Conservation (phyloP, 257 asterid genomes). For the Penstemon eatonii region DNA sequence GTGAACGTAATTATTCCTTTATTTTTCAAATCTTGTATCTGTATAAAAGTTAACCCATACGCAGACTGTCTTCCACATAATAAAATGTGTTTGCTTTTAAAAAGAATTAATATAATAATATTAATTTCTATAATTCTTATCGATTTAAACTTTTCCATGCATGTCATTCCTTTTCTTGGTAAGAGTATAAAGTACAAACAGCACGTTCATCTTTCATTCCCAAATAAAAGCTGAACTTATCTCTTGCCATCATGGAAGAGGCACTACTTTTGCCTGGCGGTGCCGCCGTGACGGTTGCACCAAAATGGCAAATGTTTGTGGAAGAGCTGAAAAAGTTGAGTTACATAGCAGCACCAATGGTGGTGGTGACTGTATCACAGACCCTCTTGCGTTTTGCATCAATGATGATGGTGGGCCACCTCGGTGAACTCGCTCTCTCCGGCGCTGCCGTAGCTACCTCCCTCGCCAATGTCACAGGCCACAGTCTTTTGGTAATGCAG, state of each 20-base stretch:
- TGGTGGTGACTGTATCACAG: constrained; percentile 36
- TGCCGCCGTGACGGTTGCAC: constrained; percentile 1
- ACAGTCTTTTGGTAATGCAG: constrained; percentile 30
- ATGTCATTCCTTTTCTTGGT: no score
- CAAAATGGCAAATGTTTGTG: constrained; percentile 19
- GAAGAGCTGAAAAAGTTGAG: constrained; percentile 35
- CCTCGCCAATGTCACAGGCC: constrained; percentile 40
- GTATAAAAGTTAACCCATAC: no score
- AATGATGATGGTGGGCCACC: constrained; percentile 44
- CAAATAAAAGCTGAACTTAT: no score
- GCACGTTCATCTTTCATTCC: background rate
- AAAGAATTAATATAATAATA: no score
- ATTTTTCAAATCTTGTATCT: no score
- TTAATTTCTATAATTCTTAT: no score
- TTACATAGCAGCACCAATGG: constrained; percentile 41
- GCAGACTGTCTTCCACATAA: no score
- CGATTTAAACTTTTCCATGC: no score
- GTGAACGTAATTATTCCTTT: no score
- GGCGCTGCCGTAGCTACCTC: constrained; percentile 42
- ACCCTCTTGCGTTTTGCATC: constrained; percentile 27
- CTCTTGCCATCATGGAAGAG: constrained; percentile 25
- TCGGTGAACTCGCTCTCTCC: constrained; percentile 36
- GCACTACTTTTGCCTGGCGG: constrained; percentile 20
- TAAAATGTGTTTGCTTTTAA: no score
- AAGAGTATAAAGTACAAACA: no score